Percentiles rank a stretch among this genome's conserved stretches.
phyloP scores from a whole-genome alignment of 2,329 filamentous ascomycete genomes.

The Fusarium abutilonis region DNA sequence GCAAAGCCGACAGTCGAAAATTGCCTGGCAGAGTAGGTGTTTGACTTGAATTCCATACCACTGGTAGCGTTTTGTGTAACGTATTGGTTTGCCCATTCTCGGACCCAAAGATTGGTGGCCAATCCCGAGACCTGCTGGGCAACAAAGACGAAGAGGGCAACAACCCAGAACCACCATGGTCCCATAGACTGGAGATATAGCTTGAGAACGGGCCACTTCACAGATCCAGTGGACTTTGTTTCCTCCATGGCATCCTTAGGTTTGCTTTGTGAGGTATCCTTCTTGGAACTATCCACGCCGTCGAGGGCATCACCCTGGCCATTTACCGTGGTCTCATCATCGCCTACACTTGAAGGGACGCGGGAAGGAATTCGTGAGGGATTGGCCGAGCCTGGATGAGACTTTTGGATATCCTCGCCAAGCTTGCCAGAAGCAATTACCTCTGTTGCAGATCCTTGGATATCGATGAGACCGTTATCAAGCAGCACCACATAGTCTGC shows the following conservation, averaged over 20 bases:
- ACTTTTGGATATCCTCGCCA: slow-evolving; percentile 83
- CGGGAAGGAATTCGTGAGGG: slow-evolving; percentile 81
- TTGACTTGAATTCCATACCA: slow-evolving; percentile 34
- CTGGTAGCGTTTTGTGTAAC: slow-evolving; percentile 49
- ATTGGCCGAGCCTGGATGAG: slow-evolving; percentile 73
- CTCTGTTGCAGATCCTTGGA: slow-evolving; percentile 80
- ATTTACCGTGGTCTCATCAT: slow-evolving; percentile 67
- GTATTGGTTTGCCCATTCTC: slow-evolving; percentile 94
- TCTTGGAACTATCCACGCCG: slow-evolving; percentile 58
- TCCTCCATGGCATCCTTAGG: slow-evolving; percentile 71
- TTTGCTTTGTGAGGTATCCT: slow-evolving; percentile 56
- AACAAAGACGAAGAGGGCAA: slow-evolving; percentile 78
- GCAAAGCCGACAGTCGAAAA: slow-evolving; percentile 49
- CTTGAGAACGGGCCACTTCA: slow-evolving; percentile 86
- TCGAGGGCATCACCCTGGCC: slow-evolving; percentile 59
- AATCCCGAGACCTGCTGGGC: slow-evolving; percentile 87
- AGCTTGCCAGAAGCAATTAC: slow-evolving; percentile 89
- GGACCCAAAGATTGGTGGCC: slow-evolving; percentile 93
- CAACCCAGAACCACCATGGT: slow-evolving; percentile 93
- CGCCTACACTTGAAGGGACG: slow-evolving; percentile 78
- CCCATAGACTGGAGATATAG: slow-evolving; percentile 93
- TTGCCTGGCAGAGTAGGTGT: slow-evolving; percentile 41
- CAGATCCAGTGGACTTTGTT: slow-evolving; percentile 82
- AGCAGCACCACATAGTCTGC: slow-evolving; percentile 85
- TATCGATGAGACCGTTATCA: slow-evolving; percentile 82